These are phyloP conservation scores for Phialocephala sp. DNA, from an alignment of 2,329 filamentous ascomycete genomes.

Conservation along the genomic window DNA sequence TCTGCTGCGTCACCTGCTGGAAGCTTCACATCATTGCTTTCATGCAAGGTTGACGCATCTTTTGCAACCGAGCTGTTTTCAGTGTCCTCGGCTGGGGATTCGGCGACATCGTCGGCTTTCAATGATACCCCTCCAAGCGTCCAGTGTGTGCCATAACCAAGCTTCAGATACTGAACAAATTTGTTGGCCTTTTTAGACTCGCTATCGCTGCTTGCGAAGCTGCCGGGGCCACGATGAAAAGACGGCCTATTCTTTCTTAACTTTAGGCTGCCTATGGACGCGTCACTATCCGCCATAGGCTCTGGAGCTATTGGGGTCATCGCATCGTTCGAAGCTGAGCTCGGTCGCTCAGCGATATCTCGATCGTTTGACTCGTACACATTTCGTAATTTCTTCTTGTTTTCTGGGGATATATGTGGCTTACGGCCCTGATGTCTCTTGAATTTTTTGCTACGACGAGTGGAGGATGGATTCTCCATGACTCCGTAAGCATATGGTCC, in stretches of 20 bases:
- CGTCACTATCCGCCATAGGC: constrained; percentile 22
- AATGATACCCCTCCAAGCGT: constrained; percentile 48
- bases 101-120: constrained; percentile 17
- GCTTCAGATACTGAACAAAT: constrained; percentile 68
- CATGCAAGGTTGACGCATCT: background rate
- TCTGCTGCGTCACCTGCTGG: constrained; percentile 12
- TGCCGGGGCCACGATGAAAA: constrained; percentile 24
- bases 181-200: constrained; percentile 44
- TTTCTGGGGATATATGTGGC: constrained; percentile 17
- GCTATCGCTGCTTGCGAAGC: constrained; percentile 34
- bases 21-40: background rate
- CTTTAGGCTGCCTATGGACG: constrained; percentile 12
- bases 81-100: background rate
- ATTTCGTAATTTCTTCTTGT: constrained; percentile 25
- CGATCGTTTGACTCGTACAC: constrained; percentile 21
- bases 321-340: background rate
- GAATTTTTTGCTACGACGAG: constrained; percentile 54
- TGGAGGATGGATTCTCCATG: constrained; percentile 75
- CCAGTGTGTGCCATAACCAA: constrained; percentile 73
- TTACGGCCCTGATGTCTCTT: constrained; percentile 40
- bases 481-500: constrained; percentile 87
- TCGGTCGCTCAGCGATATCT: constrained; percentile 16
- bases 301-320: constrained; percentile 23
- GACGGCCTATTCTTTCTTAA: constrained; percentile 24
- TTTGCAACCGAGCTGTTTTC: background rate